phyloP scores from a whole-genome alignment of 2,329 filamentous ascomycete species.

The Conoideocrella luteorostrata region DNA sequence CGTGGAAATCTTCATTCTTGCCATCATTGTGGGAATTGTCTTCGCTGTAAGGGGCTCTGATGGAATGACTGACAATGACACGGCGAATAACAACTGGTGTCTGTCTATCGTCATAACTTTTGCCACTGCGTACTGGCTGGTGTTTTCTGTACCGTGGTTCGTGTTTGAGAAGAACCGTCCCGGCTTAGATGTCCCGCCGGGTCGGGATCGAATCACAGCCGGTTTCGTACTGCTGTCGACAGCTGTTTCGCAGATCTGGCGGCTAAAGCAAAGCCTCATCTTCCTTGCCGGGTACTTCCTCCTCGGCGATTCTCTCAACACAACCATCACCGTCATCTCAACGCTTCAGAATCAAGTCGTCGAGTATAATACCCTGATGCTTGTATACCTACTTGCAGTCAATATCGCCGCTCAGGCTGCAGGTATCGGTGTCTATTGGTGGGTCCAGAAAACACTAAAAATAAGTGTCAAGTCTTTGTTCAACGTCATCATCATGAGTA shows the following conservation, averaged over 20 bases:
- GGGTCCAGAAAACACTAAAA: slow-evolving; percentile 51
- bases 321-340: slow-evolving; percentile 60
- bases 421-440: slow-evolving; percentile 58
- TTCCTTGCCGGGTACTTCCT: slow-evolving; percentile 64
- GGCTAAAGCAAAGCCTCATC: slow-evolving; percentile 57
- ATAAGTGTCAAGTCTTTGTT: slow-evolving; percentile 64
- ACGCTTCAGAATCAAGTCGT: slow-evolving; percentile 62
- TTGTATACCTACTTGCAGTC: slow-evolving; percentile 61
- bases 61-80: slow-evolving; percentile 52
- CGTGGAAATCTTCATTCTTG: slow-evolving; percentile 55
- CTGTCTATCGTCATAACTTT: slow-evolving; percentile 60
- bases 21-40: slow-evolving; percentile 58
- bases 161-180: slow-evolving; percentile 57
- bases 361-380: slow-evolving; percentile 55
- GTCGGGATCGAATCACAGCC: slow-evolving; percentile 44
- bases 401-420: slow-evolving; percentile 57
- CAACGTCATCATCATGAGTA: slow-evolving; percentile 54
- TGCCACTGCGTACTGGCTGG: slow-evolving; percentile 56
- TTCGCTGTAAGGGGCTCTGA: slow-evolving; percentile 53
- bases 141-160: slow-evolving; percentile 62
- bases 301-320: slow-evolving; percentile 64
- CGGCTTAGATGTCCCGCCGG: slow-evolving; percentile 37
- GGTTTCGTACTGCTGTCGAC: slow-evolving; percentile 57
- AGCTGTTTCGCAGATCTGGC: slow-evolving; percentile 54
- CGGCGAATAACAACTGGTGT: slow-evolving; percentile 59